Base-by-base conservation (phyloP, 257 asterid species). In the Solanum ossicruentum region DNA sequence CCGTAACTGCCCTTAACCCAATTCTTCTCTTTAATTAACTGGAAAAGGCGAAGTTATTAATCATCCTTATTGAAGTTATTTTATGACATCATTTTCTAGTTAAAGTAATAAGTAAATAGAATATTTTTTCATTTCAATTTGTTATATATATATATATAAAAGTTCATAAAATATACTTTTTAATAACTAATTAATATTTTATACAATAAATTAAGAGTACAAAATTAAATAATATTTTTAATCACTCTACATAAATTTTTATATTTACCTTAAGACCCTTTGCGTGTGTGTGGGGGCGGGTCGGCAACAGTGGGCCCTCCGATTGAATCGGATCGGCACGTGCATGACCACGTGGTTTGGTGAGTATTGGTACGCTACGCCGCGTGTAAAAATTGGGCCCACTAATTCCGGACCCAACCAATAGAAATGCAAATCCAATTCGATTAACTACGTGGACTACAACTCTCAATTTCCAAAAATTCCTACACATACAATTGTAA, bases 211-310 rank as follows among this genome's bases (percentile, higher is more conserved):
- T 58, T 12, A 58, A 58, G 0, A 58, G 0, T 0, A 58, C 66
- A 0, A 20, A 0, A 57, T 9, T 57, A 0, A 8, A 8, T 32
- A 5, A 57, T 0, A 18, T 57, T 57, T 57, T 20, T 5, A 4
- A 0, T 41, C 8, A 41, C 1, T 41, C 36, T 32, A 41, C 8
- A 41, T 58, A 0, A 9, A 58, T 20, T 58, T 58, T 58, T 0
- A 12, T 58, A 9, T 58, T 0, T 20, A n/a, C 13, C 28, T 20
- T n/a, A 58, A n/a, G 18, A 12, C 20, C 20, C 20, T 72, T 45
- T n/a, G 7, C 80, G 80, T 72, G 58, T 7, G 11, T n/a, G n/a
- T 21, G 60, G 60, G 58, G 81, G 3, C 13, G 60, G 58, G 81
- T 6, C 13, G 43, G 21, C 41, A 13, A 21, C 12, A 13, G 60